Conservation (phyloP, 202 grass and related monocot species). For the Zoysia matrella region DNA sequence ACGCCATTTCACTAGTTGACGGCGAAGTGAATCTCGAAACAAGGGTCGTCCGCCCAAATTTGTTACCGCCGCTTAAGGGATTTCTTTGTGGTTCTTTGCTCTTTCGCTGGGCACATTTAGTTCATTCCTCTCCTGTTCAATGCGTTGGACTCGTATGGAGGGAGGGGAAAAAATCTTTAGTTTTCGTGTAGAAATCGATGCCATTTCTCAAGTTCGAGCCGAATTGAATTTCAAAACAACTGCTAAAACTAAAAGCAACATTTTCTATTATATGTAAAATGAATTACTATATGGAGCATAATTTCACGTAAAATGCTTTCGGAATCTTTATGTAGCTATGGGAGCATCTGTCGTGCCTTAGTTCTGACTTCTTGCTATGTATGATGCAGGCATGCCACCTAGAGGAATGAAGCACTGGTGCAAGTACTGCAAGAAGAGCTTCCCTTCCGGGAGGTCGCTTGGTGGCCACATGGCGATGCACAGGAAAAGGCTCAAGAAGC, state of each 20-base stretch:
- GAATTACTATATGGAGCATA: background rate
- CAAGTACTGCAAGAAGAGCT: slow-evolving; percentile 65
- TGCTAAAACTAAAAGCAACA: background rate
- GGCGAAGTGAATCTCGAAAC: too few relatives aligned
- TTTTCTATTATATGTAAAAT: background rate
- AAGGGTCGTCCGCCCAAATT: too few relatives aligned
- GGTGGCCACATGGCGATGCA: slow-evolving; percentile 69
- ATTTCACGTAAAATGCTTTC: background rate
- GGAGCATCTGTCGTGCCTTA: background rate
- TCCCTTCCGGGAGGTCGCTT: slow-evolving; percentile 51
- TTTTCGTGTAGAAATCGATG: too few relatives aligned
- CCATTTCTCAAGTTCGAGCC: background rate
- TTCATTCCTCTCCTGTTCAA: too few relatives aligned
- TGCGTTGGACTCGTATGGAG: too few relatives aligned
- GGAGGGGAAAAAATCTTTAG: too few relatives aligned
- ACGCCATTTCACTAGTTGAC: background rate
- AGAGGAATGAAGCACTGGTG: slow-evolving; percentile 48
- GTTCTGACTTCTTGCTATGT: background rate
- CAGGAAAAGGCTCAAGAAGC: slow-evolving; percentile 23
- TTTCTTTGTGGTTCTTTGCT: too few relatives aligned
- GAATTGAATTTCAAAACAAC: slow-evolving; percentile 19
- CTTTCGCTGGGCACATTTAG: too few relatives aligned
- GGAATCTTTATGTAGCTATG: background rate
- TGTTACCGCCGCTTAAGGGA: too few relatives aligned
- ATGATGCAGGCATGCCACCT: slow-evolving; percentile 45